Evolutionary conservation across 1,139 yeast species (phyloP).

Genomic region (Candida tropicalis): DNA sequence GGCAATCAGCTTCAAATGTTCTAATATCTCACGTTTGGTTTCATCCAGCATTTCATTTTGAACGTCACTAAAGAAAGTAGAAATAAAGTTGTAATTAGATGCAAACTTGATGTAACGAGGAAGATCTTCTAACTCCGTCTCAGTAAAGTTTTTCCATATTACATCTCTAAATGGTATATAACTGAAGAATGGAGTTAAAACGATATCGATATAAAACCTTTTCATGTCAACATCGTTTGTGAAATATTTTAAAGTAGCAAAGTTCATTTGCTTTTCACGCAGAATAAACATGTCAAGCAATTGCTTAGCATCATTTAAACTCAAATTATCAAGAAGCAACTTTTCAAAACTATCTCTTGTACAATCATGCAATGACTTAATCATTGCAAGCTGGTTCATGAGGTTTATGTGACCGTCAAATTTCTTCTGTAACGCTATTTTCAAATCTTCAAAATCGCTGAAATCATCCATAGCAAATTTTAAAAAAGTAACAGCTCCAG

Average conservation of each 20-base stretch:
- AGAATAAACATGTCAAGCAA: background rate
- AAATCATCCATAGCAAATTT: background rate
- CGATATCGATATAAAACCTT: constrained; percentile 6
- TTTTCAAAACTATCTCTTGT: background rate
- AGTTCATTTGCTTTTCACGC: constrained; percentile 1
- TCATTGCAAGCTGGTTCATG: background rate
- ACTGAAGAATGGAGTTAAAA: constrained; percentile 5
- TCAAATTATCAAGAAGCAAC: constrained; percentile 3
- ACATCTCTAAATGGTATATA: background rate
- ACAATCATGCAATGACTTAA: background rate
- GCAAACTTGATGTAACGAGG: constrained; percentile 4
- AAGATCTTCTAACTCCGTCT: background rate
- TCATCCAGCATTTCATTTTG: background rate
- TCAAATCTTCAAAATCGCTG: background rate
- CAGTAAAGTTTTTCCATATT: constrained; percentile 9
- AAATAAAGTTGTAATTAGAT: constrained; percentile 1
- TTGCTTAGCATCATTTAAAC: constrained; percentile 1
- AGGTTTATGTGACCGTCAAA: background rate
- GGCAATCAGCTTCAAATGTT: constrained; percentile 8
- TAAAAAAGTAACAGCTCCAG: background rate
- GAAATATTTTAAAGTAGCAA: constrained; percentile 5
- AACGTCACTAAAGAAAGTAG: background rate
- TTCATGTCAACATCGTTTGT: constrained; percentile 2
- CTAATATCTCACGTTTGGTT: constrained; percentile 3
- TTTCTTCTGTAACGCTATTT: background rate